Percentiles rank a stretch among this genome's conserved stretches.
Conservation (phyloP, 257 asterid species). For the Rauvolfia tetraphylla region DNA sequence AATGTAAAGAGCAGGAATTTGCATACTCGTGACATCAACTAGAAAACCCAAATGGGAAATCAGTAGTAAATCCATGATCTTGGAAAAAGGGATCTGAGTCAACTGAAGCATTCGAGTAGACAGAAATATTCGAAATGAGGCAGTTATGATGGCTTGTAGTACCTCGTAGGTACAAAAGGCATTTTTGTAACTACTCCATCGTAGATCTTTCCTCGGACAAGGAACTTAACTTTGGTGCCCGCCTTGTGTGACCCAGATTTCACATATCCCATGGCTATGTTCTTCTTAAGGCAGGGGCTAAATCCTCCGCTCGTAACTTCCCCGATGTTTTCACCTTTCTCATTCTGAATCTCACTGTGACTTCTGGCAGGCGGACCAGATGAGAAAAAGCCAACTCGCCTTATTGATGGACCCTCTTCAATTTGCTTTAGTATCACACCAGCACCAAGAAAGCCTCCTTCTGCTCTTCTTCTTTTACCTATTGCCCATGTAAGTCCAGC, state of each 20-base stretch:
- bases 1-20: not conserved
- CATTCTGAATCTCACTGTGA: slow-evolving; percentile 89
- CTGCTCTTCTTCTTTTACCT: slow-evolving; percentile 95
- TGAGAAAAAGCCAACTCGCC: slow-evolving; percentile 82
- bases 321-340: slow-evolving; percentile 72
- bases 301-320: slow-evolving; percentile 98
- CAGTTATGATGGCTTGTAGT: slow-evolving; percentile 63
- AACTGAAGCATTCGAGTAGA: slow-evolving; percentile 15
- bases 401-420: slow-evolving; percentile 67
- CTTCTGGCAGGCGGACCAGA: slow-evolving; percentile 91
- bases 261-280: slow-evolving; percentile 96
- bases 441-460: slow-evolving; percentile 94
- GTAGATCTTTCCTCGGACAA: slow-evolving; percentile 69
- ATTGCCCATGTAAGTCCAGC: slow-evolving; percentile 99
- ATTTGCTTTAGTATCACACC: slow-evolving; percentile 85
- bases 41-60: not conserved
- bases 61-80: not conserved
- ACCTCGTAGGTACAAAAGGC: slow-evolving; percentile 86
- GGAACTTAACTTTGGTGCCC: slow-evolving; percentile 74
- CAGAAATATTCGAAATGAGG: slow-evolving; percentile 16
- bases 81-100: slow-evolving; percentile 9
- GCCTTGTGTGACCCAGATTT: slow-evolving; percentile 82
- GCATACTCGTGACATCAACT: not conserved
- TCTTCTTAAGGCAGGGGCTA: slow-evolving; percentile 94
- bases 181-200: slow-evolving; percentile 82